phyloP scores from a whole-genome alignment of 2,329 filamentous ascomycete species.

The Ophiostoma montium region DNA sequence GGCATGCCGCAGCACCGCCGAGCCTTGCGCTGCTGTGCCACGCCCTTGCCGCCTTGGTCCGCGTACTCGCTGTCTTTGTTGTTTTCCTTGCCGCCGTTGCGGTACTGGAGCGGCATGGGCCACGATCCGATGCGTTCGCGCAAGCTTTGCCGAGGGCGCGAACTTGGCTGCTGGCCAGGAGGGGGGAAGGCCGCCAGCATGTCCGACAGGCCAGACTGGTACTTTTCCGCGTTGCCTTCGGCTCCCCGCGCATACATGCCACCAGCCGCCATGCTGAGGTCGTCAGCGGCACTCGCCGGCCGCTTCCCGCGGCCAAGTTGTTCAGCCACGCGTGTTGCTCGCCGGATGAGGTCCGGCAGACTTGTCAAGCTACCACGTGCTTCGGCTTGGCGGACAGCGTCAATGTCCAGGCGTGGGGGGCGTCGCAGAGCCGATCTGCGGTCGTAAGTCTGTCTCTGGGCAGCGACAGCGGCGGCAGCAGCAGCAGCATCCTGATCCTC shows the following conservation, averaged over 20 bases:
- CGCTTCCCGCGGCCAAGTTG: slow-evolving; percentile 73
- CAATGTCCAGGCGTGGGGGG: slow-evolving; percentile 67
- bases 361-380: slow-evolving; percentile 82
- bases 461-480: no score
- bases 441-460: slow-evolving; percentile 23
- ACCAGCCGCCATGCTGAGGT: slow-evolving; percentile 35
- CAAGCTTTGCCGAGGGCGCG: slow-evolving; percentile 29
- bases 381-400: slow-evolving; percentile 68
- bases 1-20: slow-evolving; percentile 75
- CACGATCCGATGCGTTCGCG: slow-evolving; percentile 35
- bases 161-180: slow-evolving; percentile 32
- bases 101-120: slow-evolving; percentile 28
- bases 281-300: slow-evolving; percentile 44
- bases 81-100: slow-evolving; percentile 11
- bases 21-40: slow-evolving; percentile 21
- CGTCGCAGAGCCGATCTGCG: slow-evolving; percentile 41
- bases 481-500: neutral
- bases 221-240: slow-evolving; percentile 26
- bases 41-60: slow-evolving; percentile 4
- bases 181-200: slow-evolving; percentile 54
- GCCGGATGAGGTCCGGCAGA: slow-evolving; percentile 75
- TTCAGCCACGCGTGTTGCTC: slow-evolving; percentile 73
- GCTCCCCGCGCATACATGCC: slow-evolving; percentile 20
- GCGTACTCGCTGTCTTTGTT: slow-evolving; percentile 8
- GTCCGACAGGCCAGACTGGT: slow-evolving; percentile 42